Percentiles rank a stretch among this genome's conserved stretches.
Evolutionary conservation across 495 filamentous ascomycete species (phyloP).

Genomic region (Baudoinia panamericana): DNA sequence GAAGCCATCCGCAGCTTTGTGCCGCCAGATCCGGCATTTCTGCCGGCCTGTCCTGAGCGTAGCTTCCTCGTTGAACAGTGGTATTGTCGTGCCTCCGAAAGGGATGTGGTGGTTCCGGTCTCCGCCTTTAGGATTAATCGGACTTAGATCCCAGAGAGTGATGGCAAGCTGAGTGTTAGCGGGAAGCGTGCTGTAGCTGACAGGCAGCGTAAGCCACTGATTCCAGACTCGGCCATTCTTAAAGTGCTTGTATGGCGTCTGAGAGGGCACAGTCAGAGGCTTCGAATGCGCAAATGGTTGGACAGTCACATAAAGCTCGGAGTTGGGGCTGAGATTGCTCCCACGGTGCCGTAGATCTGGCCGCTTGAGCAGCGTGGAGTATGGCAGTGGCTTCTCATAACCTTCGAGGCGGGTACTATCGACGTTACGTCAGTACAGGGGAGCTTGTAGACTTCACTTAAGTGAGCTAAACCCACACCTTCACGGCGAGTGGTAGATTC

Average conservation of each 20-base stretch:
- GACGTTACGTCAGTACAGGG: conserved; percentile 17
- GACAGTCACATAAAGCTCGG: conserved; percentile 82
- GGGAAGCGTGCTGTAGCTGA: conserved; percentile 67
- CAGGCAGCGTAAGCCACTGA: conserved; percentile 85
- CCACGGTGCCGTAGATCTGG: conserved; percentile 74
- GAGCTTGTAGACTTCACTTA: neutral
- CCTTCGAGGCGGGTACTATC: conserved; percentile 69
- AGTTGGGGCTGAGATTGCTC: conserved; percentile 56
- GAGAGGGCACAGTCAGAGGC: conserved; percentile 76
- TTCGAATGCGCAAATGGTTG: conserved; percentile 96
- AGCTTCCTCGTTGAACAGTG: conserved; percentile 81
- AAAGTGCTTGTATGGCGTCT: conserved; percentile 85
- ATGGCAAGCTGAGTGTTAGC: conserved; percentile 74
- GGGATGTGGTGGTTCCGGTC: conserved; percentile 61
- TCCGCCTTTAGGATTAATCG: conserved; percentile 49
- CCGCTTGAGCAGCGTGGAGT: conserved; percentile 61
- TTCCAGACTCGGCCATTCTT: conserved; percentile 74
- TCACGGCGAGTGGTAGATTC: conserved; percentile 64
- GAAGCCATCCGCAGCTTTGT: conserved; percentile 74
- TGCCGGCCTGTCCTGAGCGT: conserved; percentile 82
- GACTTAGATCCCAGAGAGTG: conserved; percentile 89
- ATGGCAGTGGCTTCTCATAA: conserved; percentile 61
- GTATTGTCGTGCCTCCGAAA: conserved; percentile 86
- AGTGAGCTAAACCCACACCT: conserved; percentile 41
- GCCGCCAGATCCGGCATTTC: conserved; percentile 73